phyloP scores from a whole-genome alignment of 2,329 filamentous ascomycete species.

The Coleophoma cylindrospora region DNA sequence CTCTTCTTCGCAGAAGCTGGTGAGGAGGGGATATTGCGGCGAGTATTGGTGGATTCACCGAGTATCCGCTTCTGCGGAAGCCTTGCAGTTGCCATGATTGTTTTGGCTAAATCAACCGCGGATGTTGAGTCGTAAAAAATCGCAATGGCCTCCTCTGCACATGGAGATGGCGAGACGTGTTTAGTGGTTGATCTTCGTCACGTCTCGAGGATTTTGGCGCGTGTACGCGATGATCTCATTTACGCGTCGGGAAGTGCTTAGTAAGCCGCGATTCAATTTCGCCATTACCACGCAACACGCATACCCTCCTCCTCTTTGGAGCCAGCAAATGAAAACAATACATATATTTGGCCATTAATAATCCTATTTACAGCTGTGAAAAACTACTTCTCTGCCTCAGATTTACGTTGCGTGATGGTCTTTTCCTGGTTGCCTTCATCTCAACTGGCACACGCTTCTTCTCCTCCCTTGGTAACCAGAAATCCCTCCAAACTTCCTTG shows the following conservation, averaged over 20 bases:
- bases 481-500: background rate
- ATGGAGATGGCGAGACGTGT: background rate
- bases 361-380: too few species aligned
- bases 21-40: constrained; percentile 56
- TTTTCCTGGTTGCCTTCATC: background rate
- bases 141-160: background rate
- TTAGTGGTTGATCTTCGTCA: background rate
- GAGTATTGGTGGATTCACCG: constrained; percentile 60
- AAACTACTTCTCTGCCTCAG: too few species aligned
- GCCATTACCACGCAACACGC: too few species aligned
- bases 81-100: constrained; percentile 30
- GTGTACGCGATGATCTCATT: constrained; percentile 2
- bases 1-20: constrained; percentile 59
- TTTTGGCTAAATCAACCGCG: background rate
- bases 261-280: too few species aligned
- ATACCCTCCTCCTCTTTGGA: too few species aligned
- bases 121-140: background rate
- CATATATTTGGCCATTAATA: too few species aligned
- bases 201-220: background rate
- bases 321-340: too few species aligned
- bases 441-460: background rate
- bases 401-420: too few species aligned
- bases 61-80: constrained; percentile 70
- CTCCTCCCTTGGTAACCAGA: background rate
- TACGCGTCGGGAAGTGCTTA: background rate